A percentile compares a stretch with the other conserved stretches of the same genome.
Conservation (phyloP, 345 rosid genomes). For the Syzygium aromaticum region DNA sequence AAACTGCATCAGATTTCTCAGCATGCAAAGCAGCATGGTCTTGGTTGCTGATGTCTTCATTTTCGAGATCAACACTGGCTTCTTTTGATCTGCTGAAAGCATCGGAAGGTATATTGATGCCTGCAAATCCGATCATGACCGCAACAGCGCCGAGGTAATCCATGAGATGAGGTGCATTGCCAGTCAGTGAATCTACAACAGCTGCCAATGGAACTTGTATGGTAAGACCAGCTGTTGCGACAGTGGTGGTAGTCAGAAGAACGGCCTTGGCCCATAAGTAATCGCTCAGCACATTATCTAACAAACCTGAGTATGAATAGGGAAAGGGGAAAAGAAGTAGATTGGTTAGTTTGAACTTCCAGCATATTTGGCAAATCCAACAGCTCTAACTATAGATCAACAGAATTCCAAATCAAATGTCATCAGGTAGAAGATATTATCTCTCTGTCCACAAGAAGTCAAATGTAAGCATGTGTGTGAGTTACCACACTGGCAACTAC, state of each 20-base stretch:
- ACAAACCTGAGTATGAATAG: constrained; percentile 38
- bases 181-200: constrained; percentile 59
- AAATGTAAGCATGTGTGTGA: neutral
- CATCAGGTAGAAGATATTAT: neutral
- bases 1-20: constrained; percentile 4
- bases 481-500: neutral
- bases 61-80: constrained; percentile 27
- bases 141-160: constrained; percentile 80
- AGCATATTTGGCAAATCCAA: neutral
- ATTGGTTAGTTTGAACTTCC: neutral
- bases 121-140: constrained; percentile 85
- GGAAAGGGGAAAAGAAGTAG: neutral
- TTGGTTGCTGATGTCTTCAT: constrained; percentile 10
- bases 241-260: constrained; percentile 79
- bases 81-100: constrained; percentile 34
- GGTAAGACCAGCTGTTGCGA: constrained; percentile 89
- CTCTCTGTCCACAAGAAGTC: neutral
- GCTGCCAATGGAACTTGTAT: constrained; percentile 98
- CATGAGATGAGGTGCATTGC: constrained; percentile 57
- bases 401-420: neutral
- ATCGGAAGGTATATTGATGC: constrained; percentile 73
- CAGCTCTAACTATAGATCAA: neutral
- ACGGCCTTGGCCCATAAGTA: constrained; percentile 96
- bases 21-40: neutral
- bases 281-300: constrained; percentile 92